Evolutionary conservation across 805 yeast species (phyloP).

Genomic region (Barnettozyma populi): DNA sequence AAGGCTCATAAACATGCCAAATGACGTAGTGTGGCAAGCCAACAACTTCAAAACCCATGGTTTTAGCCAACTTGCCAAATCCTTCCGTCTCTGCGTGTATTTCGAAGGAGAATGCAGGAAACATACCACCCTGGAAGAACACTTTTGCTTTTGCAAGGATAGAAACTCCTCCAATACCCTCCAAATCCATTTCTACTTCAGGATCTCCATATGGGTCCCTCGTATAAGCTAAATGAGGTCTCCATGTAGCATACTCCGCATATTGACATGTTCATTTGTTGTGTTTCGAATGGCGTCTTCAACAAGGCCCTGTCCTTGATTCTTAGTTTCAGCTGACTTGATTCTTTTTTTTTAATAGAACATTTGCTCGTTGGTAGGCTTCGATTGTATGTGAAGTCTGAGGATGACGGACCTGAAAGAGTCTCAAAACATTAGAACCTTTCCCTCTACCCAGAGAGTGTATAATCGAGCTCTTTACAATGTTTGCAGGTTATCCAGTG

Average conservation of each 20-base stretch:
- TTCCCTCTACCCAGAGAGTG: too few species aligned
- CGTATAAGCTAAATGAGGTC: constrained; percentile 93
- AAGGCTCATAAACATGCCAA: constrained; percentile 97
- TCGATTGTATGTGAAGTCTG: background rate
- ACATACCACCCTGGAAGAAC: constrained; percentile 83
- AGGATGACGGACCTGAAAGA: too few species aligned
- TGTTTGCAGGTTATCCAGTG: too few species aligned
- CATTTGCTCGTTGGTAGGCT: background rate
- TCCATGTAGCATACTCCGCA: constrained; percentile 96
- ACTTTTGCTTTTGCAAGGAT: constrained; percentile 83
- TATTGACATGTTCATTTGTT: constrained; percentile 32
- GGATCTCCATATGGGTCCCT: constrained; percentile 95
- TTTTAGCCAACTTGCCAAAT: constrained; percentile 81
- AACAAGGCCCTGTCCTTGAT: background rate
- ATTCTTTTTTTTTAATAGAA: background rate
- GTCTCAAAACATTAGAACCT: too few species aligned
- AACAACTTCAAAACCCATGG: constrained; percentile 80
- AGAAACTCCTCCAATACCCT: constrained; percentile 97
- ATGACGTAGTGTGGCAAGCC: constrained; percentile 94
- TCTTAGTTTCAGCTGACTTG: background rate
- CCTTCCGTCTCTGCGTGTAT: constrained; percentile 98
- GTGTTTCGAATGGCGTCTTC: background rate
- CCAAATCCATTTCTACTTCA: constrained; percentile 86
- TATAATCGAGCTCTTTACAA: too few species aligned
- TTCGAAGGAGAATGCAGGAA: constrained; percentile 94